Base-by-base conservation (phyloP, 192 early-diverging fungal genomes). In the Podila epicladia region DNA sequence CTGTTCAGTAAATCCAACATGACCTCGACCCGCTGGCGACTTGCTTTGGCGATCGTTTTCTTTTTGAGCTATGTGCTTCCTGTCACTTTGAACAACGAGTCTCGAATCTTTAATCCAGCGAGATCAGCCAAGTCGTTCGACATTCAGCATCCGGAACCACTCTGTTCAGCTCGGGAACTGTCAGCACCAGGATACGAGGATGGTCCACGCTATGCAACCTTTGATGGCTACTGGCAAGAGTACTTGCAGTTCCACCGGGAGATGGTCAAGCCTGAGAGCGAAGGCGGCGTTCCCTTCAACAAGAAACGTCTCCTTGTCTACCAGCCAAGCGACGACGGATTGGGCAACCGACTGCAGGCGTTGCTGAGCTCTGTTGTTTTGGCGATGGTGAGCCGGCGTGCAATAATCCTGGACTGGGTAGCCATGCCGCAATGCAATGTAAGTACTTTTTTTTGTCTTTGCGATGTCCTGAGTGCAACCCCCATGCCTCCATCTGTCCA, bases 351-450 rank as follows among this genome's bases (percentile, higher is more conserved):
- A 5, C 32, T 80, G 41, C 77, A 80, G 58, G 71, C 77, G 1
- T 33, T 80, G 53, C 13, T 80, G 49, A 80, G 77, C 20, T 58
- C 77, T 53, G 77, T 80, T 0, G 77, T 80, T 9, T 45, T 73
- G 62, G 77, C 66, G 8, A 80, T 80, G 71, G 33, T 80, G 3
- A 73, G 61, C 38, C 65, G 67, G 0, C 77, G 77, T 53, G 77
- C 77, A 17, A 69, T 80, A 48, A 57, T 80, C 49, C 55, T 73
- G 9, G 77, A 80, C 71, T 80, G 77, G 71, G 60, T 69, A 48
- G 77, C 77, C 2, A 72, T 32, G 58, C 77, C 77, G 1, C 71
- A 80, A 60, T 80, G 77, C 66, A 80, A 80, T 51, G 77, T 80
- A 80, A 61, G 77, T 79, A 38, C 22, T 11, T 31, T 38, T 20